These are phyloP conservation scores for Penicillium cinerascens DNA, from an alignment of 495 filamentous ascomycete species.

Conservation along the genomic window DNA sequence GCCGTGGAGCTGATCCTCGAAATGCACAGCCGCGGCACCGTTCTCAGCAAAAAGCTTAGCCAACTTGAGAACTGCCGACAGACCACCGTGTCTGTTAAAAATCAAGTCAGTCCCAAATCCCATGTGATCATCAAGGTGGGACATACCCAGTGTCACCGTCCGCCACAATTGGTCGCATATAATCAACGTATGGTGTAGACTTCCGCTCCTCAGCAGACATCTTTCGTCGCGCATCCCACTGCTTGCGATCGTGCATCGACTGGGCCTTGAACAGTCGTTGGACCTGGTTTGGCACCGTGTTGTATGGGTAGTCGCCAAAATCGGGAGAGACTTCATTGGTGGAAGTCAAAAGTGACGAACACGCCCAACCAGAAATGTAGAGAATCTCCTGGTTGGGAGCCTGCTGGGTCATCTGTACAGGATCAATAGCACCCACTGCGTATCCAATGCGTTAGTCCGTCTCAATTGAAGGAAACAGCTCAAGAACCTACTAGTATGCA, in stretches of 20 bases:
- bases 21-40: slow-evolving; percentile 92
- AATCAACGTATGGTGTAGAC: slow-evolving; percentile 80
- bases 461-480: not conserved
- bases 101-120: slow-evolving; percentile 1
- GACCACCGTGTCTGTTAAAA: slow-evolving; percentile 62
- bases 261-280: slow-evolving; percentile 95
- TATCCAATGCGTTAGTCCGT: slow-evolving; percentile 14
- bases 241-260: slow-evolving; percentile 91
- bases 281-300: slow-evolving; percentile 97
- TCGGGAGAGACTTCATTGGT: slow-evolving; percentile 97
- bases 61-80: slow-evolving; percentile 90
- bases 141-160: slow-evolving; percentile 89
- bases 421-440: slow-evolving; percentile 93
- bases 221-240: slow-evolving; percentile 80
- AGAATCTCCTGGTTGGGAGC: slow-evolving; percentile 92
- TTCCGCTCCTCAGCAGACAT: slow-evolving; percentile 67
- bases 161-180: slow-evolving; percentile 91
- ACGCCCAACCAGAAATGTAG: slow-evolving; percentile 96
- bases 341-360: slow-evolving; percentile 83
- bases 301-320: slow-evolving; percentile 98
- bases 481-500: slow-evolving; percentile 74
- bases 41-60: slow-evolving; percentile 99
- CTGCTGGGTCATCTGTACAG: slow-evolving; percentile 98
- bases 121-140: not conserved
- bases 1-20: slow-evolving; percentile 96